phyloP scores from a whole-genome alignment of 176 grass and related monocot species.

The Oryza glaberrima region DNA sequence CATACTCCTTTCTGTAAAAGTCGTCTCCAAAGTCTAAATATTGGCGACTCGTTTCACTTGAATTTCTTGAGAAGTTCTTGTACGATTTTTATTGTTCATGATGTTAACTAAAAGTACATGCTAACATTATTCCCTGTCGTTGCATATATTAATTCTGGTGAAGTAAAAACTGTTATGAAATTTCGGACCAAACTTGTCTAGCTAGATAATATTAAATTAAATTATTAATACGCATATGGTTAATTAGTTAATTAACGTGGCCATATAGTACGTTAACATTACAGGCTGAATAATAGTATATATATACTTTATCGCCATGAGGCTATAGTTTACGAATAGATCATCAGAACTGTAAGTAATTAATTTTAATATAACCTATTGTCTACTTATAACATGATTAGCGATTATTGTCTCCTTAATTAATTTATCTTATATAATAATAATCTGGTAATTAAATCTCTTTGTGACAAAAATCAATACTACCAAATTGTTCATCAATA shows the following conservation, averaged over 20 bases:
- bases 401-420: not conserved
- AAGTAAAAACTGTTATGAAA: slow-evolving; percentile 15
- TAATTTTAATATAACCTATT: not conserved
- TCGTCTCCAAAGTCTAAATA: slow-evolving; percentile 27
- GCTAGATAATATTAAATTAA: not conserved
- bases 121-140: not conserved
- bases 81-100: not conserved
- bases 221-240: slow-evolving; percentile 8
- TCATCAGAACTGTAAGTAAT: not conserved
- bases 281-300: not conserved
- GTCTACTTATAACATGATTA: not conserved
- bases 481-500: not conserved
- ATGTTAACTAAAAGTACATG: not conserved
- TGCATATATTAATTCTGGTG: not conserved
- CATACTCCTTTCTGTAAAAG: slow-evolving; percentile 29
- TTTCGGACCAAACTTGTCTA: slow-evolving; percentile 2
- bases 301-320: not conserved
- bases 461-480: not conserved
- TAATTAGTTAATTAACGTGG: not conserved
- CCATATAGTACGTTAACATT: not conserved
- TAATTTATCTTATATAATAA: not conserved
- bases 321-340: not conserved
- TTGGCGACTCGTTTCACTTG: not conserved
- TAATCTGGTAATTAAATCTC: no score
- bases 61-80: slow-evolving; percentile 7